Evolutionary conservation across 805 yeast genomes (phyloP).

Genomic region (Debaryomyces prosopidis): DNA sequence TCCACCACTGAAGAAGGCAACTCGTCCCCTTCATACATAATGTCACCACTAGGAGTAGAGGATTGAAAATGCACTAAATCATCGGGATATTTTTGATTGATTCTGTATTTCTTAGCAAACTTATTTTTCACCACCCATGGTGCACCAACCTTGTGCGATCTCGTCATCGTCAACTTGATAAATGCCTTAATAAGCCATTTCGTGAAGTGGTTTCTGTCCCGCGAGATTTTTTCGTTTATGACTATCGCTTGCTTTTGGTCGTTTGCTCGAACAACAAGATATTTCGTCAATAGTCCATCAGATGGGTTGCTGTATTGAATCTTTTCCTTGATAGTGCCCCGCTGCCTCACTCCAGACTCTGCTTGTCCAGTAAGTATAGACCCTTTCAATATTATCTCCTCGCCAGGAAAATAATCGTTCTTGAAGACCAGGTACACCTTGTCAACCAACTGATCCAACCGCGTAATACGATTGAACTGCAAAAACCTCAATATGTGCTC

Average conservation of each 20-base stretch:
- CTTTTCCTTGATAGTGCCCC: constrained; percentile 79
- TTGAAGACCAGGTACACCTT: constrained; percentile 77
- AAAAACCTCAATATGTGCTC: constrained; percentile 87
- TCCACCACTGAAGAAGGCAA: constrained; percentile 3
- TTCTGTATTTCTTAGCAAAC: constrained; percentile 69
- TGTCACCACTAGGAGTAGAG: constrained; percentile 34
- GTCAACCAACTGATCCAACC: constrained; percentile 87
- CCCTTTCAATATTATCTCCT: constrained; percentile 63
- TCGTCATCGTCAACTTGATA: constrained; percentile 71
- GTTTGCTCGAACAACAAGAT: constrained; percentile 62
- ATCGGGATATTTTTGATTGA: constrained; percentile 59
- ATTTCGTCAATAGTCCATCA: constrained; percentile 50
- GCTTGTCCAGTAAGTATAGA: constrained; percentile 8
- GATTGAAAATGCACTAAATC: constrained; percentile 45
- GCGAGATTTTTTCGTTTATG: constrained; percentile 67
- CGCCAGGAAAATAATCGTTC: constrained; percentile 89
- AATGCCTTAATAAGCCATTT: constrained; percentile 90
- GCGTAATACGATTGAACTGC: constrained; percentile 77
- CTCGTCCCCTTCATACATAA: constrained; percentile 17
- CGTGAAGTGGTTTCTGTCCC: constrained; percentile 87
- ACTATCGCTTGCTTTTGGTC: constrained; percentile 63
- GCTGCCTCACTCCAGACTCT: constrained; percentile 27
- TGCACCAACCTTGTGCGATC: constrained; percentile 84
- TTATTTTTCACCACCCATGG: constrained; percentile 92
- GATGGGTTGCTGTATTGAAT: constrained; percentile 65